Evolutionary conservation across 805 yeast species (phyloP), one percentile per base, ranked within the genome.

Genomic region (Teunomyces gatunensis): DNA sequence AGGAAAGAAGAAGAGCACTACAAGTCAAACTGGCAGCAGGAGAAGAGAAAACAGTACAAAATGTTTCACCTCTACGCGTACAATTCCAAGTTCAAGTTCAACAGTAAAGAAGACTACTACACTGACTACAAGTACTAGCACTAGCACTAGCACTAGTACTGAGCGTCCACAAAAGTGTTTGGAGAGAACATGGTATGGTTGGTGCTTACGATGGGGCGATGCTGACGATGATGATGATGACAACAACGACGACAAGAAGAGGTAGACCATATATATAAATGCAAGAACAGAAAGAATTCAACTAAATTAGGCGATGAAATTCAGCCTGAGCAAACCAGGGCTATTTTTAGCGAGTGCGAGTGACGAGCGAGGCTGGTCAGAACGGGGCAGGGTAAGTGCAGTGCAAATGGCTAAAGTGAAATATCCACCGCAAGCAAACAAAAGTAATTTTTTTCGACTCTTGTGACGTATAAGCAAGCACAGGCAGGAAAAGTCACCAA

Each of bases 141-240:
- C 25, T 12, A 29, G 25, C 27, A 18, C 48, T n/a, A n/a, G n/a
- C n/a, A n/a, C n/a, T 32, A 27, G 23, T 5, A 45, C 57, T 3
- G 67, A 61, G 5, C 55, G 56, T 10, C 78, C 77, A 2, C 65
- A 69, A 46, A 76, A 74, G 53, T 82, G 87, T 57, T 55, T 80
- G 36, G 68, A 77, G 52, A 61, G 85, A 48, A 78, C 84, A 1
- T 82, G 87, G 91, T 84, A 83, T 58, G 89, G 91, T 6, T 77
- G 80, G 68, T 81, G 86, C 54, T 49, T 59, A 17, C 68, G 77
- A 57, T 81, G 76, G 76, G 74, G 69, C 6, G 49, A 62, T 36
- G 73, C 61, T 41, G 64, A 53, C 9, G 45, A 47, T n/a, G 29
- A 21, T 15, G n/a, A 4, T 18, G 20, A 18, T 3, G 3, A 18